phyloP scores from a whole-genome alignment of 2,329 filamentous ascomycete species.

The Penicillium digitatum region DNA sequence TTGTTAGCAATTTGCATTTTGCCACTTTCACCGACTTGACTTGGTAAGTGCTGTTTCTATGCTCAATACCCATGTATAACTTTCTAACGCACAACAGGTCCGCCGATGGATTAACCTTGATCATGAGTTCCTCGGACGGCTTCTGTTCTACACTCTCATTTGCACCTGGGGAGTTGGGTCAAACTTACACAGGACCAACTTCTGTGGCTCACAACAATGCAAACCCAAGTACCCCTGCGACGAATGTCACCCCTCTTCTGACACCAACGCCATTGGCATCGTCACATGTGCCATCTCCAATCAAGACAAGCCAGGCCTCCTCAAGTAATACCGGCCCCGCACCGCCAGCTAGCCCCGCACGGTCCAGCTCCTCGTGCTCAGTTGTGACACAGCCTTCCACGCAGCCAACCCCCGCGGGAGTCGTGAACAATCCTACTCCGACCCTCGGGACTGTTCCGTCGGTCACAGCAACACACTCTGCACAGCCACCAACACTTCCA shows the following conservation, averaged over 20 bases:
- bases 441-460: constrained; percentile 73
- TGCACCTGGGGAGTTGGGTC: constrained; percentile 74
- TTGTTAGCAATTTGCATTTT: constrained; percentile 96
- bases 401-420: constrained; percentile 40
- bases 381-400: constrained; percentile 59
- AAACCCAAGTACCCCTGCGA: constrained; percentile 48
- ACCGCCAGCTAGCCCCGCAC: constrained; percentile 71
- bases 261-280: constrained; percentile 63
- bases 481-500: constrained; percentile 53
- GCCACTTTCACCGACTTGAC: constrained; percentile 95
- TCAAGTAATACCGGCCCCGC: constrained; percentile 51
- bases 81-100: constrained; percentile 54
- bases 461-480: constrained; percentile 68
- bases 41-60: constrained; percentile 60
- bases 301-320: constrained; percentile 54
- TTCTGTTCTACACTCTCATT: constrained; percentile 95
- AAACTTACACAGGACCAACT: constrained; percentile 61
- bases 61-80: neutral
- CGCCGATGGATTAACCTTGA: constrained; percentile 68
- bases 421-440: constrained; percentile 74
- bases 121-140: constrained; percentile 97
- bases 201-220: constrained; percentile 31
- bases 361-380: constrained; percentile 83
- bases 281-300: constrained; percentile 54
- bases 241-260: constrained; percentile 64